These are phyloP conservation scores for Phanerodontia chrysosporium DNA, from an alignment of 768 basidiomycete species.

Conservation along the genomic window DNA sequence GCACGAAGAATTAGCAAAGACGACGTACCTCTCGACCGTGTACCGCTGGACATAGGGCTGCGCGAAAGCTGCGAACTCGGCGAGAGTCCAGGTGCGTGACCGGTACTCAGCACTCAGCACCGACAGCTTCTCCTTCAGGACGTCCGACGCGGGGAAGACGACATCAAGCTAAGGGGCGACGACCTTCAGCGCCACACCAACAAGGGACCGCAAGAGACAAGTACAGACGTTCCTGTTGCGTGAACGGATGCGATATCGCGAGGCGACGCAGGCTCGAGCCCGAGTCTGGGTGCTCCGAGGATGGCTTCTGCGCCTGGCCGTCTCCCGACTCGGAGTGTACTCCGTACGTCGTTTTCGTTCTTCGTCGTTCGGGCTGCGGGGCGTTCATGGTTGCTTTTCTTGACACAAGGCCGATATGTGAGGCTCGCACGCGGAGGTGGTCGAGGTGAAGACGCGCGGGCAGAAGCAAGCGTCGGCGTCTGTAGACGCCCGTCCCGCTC, in stretches of 20 bases:
- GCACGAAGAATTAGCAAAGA: not conserved
- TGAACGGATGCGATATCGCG: slow-evolving; percentile 38
- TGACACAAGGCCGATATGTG: not conserved
- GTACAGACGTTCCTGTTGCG: slow-evolving; percentile 41
- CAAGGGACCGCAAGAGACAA: not conserved
- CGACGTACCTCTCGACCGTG: slow-evolving; percentile 25
- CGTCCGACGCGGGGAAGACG: slow-evolving; percentile 45
- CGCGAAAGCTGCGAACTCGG: slow-evolving; percentile 35
- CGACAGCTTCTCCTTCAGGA: slow-evolving; percentile 36
- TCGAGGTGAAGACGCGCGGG: too few relatives aligned
- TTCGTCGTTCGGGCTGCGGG: not conserved
- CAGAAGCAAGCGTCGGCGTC: too few relatives aligned
- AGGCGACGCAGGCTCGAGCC: not conserved
- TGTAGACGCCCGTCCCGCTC: too few relatives aligned
- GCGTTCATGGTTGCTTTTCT: not conserved
- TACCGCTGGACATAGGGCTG: slow-evolving; percentile 27
- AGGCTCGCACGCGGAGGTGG: too few relatives aligned
- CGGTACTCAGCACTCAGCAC: slow-evolving; percentile 41
- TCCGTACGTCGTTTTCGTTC: not conserved
- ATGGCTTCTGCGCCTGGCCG: not conserved
- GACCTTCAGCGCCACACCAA: not conserved
- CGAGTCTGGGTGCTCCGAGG: not conserved
- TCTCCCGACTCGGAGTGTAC: not conserved
- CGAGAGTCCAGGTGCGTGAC: slow-evolving; percentile 40
- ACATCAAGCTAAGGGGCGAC: slow-evolving; percentile 49